Percentiles rank a stretch among this genome's conserved stretches.
Evolutionary conservation across 805 yeast genomes (phyloP).

Genomic region (Saturnispora serradocipensis): DNA sequence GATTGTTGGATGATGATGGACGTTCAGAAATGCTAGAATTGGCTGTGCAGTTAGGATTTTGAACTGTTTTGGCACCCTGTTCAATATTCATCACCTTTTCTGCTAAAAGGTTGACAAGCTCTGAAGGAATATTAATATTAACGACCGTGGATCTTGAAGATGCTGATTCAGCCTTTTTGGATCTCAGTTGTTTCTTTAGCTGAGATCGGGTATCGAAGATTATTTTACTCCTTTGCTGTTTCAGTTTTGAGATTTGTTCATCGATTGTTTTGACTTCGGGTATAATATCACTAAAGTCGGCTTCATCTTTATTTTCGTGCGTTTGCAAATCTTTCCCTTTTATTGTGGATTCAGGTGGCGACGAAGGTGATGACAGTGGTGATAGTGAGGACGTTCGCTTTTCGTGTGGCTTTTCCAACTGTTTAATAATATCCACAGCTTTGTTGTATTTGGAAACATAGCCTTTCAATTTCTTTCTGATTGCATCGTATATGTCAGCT

Average conservation of each 20-base stretch:
- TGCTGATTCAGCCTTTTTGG: background rate
- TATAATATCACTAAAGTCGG: background rate
- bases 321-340: background rate
- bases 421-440: background rate
- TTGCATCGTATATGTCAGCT: conserved; percentile 6
- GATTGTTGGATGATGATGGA: background rate
- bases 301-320: background rate
- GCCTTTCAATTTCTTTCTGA: conserved; percentile 14
- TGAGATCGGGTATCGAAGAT: background rate
- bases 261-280: conserved; percentile 8
- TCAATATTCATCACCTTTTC: conserved; percentile 3
- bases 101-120: conserved; percentile 4
- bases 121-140: conserved; percentile 4
- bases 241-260: conserved; percentile 7
- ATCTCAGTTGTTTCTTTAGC: background rate
- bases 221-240: conserved; percentile 5
- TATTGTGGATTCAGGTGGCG: background rate
- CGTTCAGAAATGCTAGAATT: background rate
- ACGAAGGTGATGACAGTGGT: background rate
- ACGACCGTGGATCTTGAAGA: conserved; percentile 3
- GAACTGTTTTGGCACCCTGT: background rate
- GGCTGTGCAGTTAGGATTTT: background rate
- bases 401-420: background rate
- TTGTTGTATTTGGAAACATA: conserved; percentile 8
- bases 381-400: background rate